Evolutionary conservation across 495 filamentous ascomycete species (phyloP).

Genomic region (Lasiosphaeria hispida): DNA sequence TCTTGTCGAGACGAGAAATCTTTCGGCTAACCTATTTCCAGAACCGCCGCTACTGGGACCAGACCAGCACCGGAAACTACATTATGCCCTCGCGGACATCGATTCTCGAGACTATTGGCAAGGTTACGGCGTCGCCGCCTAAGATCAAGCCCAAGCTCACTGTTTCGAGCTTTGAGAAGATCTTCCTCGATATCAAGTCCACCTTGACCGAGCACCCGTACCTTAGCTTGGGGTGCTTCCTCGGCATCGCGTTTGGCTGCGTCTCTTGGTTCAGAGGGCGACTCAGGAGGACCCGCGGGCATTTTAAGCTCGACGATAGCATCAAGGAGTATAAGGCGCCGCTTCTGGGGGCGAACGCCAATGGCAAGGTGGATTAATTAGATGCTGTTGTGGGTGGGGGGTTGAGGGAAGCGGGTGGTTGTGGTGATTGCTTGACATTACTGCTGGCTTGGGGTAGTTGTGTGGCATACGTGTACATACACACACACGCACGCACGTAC

Average conservation of each 20-base stretch:
- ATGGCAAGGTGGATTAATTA: conserved; percentile 77
- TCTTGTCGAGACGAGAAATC: not conserved
- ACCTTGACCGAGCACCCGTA: conserved; percentile 71
- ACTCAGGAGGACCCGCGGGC: conserved; percentile 56
- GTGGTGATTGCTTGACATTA: too few relatives aligned
- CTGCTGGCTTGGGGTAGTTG: not conserved
- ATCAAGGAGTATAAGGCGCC: conserved; percentile 49
- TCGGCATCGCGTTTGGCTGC: conserved; percentile 50
- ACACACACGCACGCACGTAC: conserved; percentile 1
- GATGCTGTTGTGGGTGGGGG: not conserved
- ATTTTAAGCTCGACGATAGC: conserved; percentile 76
- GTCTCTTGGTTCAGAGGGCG: conserved; percentile 58
- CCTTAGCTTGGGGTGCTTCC: conserved; percentile 60
- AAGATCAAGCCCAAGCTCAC: conserved; percentile 87
- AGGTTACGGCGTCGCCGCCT: conserved; percentile 66
- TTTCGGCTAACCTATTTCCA: conserved; percentile 34
- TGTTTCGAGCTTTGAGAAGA: conserved; percentile 67
- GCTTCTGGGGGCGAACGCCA: conserved; percentile 54
- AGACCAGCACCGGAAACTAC: conserved; percentile 76
- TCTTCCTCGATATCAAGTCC: conserved; percentile 72
- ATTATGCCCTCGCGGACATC: conserved; percentile 90
- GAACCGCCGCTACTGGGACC: conserved; percentile 95
- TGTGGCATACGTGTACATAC: conserved; percentile 1
- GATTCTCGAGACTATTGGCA: conserved; percentile 89
- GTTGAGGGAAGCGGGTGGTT: not conserved